These are phyloP conservation scores for Penstemon davidsonii DNA, from an alignment of 257 asterid genomes.

Conservation along the genomic window DNA sequence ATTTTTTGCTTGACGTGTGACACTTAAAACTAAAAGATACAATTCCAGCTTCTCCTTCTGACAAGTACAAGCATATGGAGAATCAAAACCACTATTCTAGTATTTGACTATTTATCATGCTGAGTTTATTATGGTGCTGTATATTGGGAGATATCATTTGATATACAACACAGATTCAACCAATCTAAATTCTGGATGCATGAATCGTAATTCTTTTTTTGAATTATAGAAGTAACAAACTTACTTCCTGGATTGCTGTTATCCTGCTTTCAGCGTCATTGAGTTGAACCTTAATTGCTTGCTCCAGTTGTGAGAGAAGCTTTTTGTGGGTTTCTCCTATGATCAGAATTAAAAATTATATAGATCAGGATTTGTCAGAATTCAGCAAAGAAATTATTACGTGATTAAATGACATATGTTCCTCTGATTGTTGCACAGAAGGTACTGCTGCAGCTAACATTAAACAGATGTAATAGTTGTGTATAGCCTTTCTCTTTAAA, in stretches of 20 bases:
- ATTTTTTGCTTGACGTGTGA: not conserved
- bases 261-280: constrained; percentile 71
- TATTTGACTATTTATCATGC: constrained; percentile 3
- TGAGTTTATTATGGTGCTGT: constrained; percentile 2
- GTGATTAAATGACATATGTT: constrained; percentile 21
- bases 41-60: constrained; percentile 3
- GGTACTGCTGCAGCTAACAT: not conserved
- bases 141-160: constrained; percentile 10
- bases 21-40: not conserved
- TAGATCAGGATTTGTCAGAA: constrained; percentile 20
- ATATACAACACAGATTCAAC: constrained; percentile 17
- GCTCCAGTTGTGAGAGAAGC: constrained; percentile 60
- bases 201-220: not conserved
- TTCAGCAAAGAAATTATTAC: constrained; percentile 18
- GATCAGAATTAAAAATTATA: constrained; percentile 25
- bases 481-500: constrained; percentile 9
- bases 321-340: constrained; percentile 64
- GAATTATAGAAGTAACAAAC: constrained; percentile 35
- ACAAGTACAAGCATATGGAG: constrained; percentile 12
- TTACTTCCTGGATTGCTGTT: constrained; percentile 61
- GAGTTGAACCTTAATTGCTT: constrained; percentile 61
- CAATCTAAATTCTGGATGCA: constrained; percentile 18
- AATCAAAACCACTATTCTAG: constrained; percentile 16
- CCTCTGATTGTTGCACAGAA: not conserved
- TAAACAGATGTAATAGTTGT: constrained; percentile 10